These are phyloP conservation scores for Debaryomyces sp. DNA, from an alignment of 1,139 yeast species.

Conservation along the genomic window DNA sequence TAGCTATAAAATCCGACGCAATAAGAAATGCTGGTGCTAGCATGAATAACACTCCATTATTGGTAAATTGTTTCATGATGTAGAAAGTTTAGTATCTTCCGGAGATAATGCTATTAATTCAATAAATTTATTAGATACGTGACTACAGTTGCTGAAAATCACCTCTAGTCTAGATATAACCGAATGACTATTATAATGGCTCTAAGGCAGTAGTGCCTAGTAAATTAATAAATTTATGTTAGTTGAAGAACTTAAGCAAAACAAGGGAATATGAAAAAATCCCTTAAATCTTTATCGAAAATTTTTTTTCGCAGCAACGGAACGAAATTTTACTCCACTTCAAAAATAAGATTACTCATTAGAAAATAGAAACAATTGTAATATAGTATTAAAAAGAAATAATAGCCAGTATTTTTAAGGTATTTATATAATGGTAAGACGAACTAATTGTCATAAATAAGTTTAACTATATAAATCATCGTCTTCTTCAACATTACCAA, in stretches of 20 bases:
- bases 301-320: conserved; percentile 1
- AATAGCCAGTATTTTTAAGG: conserved; percentile 4
- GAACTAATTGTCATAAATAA: neutral
- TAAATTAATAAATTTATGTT: neutral
- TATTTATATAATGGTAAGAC: neutral
- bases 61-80: conserved; percentile 18
- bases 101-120: neutral
- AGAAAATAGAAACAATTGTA: neutral
- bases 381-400: conserved; percentile 3
- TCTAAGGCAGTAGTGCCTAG: neutral
- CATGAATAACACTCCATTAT: conserved; percentile 24
- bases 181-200: neutral
- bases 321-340: neutral
- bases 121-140: neutral
- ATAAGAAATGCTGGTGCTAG: conserved; percentile 29
- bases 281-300: neutral
- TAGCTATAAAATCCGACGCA: conserved; percentile 26
- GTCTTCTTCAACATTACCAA: conserved; percentile 82
- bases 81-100: conserved; percentile 1
- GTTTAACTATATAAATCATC: conserved; percentile 86
- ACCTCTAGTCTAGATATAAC: neutral
- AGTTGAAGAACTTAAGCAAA: neutral
- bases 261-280: neutral
- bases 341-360: neutral
- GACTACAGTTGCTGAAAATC: neutral